Base-by-base conservation (phyloP, 208 protist species). In the Angomonas ambiguus region DNA sequence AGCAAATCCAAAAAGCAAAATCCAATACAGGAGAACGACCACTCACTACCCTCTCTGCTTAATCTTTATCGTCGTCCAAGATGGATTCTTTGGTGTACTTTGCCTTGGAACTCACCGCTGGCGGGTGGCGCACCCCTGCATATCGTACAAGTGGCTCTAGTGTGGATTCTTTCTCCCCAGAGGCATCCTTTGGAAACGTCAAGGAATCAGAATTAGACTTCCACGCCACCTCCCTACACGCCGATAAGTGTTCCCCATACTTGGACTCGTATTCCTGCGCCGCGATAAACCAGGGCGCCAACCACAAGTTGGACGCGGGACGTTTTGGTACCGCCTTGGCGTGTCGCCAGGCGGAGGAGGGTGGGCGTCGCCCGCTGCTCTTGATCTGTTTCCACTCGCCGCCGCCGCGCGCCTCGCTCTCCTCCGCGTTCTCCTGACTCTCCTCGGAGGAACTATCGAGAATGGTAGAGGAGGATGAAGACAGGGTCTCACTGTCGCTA, bases 21-120 rank as follows among this genome's bases (percentile, higher is more conserved):
- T 20, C 31, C 48, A 64, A 59, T 0, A 45, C 58, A 22, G 2
- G 18, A 79, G 51, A 20, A 53, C n/a, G n/a, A n/a, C n/a, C n/a
- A n/a, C n/a, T n/a, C n/a, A n/a, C n/a, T n/a, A n/a, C n/a, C n/a
- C n/a, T n/a, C n/a, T n/a, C n/a, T n/a, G n/a, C n/a, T 51, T 62
- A 95, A 57, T 93, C 85, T 67, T 96, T 88, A 66, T 94, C 87
- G 33, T 96, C 91, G 58, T 96, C 87, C 2, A 94, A 82, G 32
- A 96, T 80, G 16, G 84, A 94, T 42, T 92, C 82, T 53, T 93
- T 94, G 0, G 83, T 94, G 57, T 92, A 96, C 20, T 78, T 88
- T n/a, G 91, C 92, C 3, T 85, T 83, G 24, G 74, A 64, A 59
- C 91, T 83, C 10, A 94, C 35, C 6, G 83, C 65, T 0, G 91